Percentiles rank a stretch among this genome's conserved stretches.
These are phyloP conservation scores for Boechera stricta DNA, from an alignment of 345 rosid species.

Conservation along the genomic window DNA sequence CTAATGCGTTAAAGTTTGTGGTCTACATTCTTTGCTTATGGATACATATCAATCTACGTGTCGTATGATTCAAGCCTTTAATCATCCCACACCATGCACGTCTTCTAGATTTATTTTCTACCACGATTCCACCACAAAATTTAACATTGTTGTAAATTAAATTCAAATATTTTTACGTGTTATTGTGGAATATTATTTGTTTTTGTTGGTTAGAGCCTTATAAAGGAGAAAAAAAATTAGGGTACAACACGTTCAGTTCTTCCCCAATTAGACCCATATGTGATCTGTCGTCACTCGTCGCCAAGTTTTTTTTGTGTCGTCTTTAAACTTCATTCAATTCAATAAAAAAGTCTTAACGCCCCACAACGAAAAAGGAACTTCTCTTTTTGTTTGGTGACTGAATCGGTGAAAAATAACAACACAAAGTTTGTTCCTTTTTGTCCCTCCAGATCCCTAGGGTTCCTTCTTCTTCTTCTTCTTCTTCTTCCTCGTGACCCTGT, in stretches of 20 bases:
- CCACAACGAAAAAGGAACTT: slow-evolving; percentile 21
- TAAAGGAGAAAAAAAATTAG: neutral
- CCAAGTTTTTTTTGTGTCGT: neutral
- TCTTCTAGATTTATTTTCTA: slow-evolving; percentile 9
- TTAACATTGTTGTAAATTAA: neutral
- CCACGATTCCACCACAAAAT: slow-evolving; percentile 19
- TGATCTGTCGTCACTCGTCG: slow-evolving; percentile 41
- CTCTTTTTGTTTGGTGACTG: slow-evolving; percentile 5
- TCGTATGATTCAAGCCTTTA: slow-evolving; percentile 41
- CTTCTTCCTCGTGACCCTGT: slow-evolving; percentile 28
- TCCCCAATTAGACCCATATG: slow-evolving; percentile 30
- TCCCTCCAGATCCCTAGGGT: slow-evolving; percentile 37
- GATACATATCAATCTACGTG: slow-evolving; percentile 36
- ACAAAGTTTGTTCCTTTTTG: slow-evolving; percentile 26
- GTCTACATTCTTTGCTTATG: slow-evolving; percentile 19
- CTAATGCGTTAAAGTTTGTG: slow-evolving; percentile 46
- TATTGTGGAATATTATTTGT: neutral
- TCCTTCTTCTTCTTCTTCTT: slow-evolving; percentile 10
- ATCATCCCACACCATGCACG: slow-evolving; percentile 44
- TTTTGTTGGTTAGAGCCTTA: neutral
- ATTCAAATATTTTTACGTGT: neutral
- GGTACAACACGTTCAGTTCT: slow-evolving; percentile 34
- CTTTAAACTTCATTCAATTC: slow-evolving; percentile 27
- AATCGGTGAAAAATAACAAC: slow-evolving; percentile 11
- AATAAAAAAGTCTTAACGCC: slow-evolving; percentile 26